Evolutionary conservation across 306 rosid species (phyloP).

Genomic region (Vicia villosa): DNA sequence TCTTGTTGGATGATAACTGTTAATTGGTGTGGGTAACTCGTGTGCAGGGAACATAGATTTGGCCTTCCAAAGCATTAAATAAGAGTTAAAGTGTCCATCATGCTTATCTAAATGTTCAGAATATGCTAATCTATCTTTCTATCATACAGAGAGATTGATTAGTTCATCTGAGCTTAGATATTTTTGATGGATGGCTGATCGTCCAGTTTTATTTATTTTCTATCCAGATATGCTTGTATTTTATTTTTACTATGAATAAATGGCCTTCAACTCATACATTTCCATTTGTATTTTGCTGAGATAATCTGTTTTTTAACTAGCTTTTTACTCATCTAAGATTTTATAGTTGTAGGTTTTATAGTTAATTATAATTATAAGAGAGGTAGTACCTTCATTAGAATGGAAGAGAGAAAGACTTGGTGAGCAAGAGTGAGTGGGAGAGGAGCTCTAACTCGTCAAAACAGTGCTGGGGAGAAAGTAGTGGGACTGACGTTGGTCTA

Average conservation of each 20-base stretch:
- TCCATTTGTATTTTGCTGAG: neutral
- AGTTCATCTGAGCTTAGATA: slow-evolving; percentile 9
- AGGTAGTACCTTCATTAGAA: neutral
- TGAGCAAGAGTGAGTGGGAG: neutral
- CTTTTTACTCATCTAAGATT: neutral
- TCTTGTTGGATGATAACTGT: slow-evolving; percentile 1
- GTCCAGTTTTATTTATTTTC: neutral
- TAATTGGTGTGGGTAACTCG: neutral
- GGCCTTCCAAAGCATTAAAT: no score
- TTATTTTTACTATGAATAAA: neutral
- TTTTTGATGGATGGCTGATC: neutral
- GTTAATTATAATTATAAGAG: neutral
- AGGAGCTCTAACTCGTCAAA: neutral
- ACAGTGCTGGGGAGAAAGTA: neutral
- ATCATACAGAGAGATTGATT: neutral
- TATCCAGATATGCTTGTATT: neutral
- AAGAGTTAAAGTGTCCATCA: no score
- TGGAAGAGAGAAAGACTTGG: neutral
- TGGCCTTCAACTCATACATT: neutral
- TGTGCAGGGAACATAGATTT: no score
- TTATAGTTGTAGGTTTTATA: no score
- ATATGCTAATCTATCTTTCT: slow-evolving; percentile 1
- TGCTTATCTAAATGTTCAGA: neutral
- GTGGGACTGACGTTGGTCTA: neutral
- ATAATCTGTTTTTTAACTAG: neutral